Evolutionary conservation across 768 basidiomycete genomes (phyloP).

Genomic region (Amanita polypyramis): DNA sequence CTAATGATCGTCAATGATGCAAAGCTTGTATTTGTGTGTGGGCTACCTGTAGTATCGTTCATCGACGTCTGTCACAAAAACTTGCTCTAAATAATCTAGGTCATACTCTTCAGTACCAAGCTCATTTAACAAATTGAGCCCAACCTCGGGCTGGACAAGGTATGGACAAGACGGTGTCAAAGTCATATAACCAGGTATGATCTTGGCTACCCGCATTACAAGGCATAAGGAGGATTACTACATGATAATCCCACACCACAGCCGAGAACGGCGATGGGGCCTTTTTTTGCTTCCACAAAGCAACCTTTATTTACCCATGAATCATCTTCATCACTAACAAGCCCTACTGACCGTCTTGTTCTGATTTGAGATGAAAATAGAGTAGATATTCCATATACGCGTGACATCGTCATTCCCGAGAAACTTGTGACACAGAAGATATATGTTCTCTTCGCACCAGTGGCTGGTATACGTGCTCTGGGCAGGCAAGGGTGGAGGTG

Average conservation of each 20-base stretch:
- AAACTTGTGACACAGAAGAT: constrained; percentile 42
- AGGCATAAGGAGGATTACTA: constrained; percentile 43
- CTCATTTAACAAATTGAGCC: constrained; percentile 8
- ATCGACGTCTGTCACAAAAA: constrained; percentile 29
- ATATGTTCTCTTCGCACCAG: constrained; percentile 72
- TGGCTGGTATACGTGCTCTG: constrained; percentile 41
- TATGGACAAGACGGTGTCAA: constrained; percentile 41
- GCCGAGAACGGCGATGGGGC: constrained; percentile 22
- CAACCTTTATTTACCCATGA: constrained; percentile 32
- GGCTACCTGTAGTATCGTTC: constrained; percentile 33
- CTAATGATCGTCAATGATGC: constrained; percentile 21
- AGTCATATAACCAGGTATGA: constrained; percentile 56
- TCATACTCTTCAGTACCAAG: constrained; percentile 1
- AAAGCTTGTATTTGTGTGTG: background rate
- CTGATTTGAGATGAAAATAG: constrained; percentile 58
- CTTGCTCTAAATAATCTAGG: constrained; percentile 34
- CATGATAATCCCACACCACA: constrained; percentile 73
- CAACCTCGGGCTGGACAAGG: constrained; percentile 45
- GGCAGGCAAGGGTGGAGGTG: constrained; percentile 25
- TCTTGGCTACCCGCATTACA: constrained; percentile 8
- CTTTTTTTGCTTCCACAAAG: constrained; percentile 51
- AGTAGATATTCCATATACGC: constrained; percentile 37
- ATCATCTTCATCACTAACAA: background rate
- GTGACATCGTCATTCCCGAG: constrained; percentile 16
- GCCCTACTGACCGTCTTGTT: constrained; percentile 36